A percentile compares a stretch with the other conserved stretches of the same genome.
phyloP scores from a whole-genome alignment of 176 grass and related monocot genomes.

The Carex myosuroides region DNA sequence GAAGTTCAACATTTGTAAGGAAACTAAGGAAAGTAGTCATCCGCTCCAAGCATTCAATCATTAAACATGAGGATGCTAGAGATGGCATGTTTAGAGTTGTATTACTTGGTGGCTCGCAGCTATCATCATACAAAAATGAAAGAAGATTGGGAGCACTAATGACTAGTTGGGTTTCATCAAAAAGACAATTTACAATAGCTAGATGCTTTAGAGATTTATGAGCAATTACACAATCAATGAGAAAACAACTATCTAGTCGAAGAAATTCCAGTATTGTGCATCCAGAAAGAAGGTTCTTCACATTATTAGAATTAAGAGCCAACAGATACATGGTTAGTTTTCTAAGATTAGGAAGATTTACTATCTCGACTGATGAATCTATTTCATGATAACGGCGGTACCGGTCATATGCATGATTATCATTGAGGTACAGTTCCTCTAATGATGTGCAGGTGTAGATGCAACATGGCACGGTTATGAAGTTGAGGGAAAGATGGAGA shows the following conservation, averaged over 20 bases:
- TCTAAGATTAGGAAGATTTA: not conserved
- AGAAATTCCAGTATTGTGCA: not conserved
- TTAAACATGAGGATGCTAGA: not conserved
- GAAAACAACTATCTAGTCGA: not conserved
- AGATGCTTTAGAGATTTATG: not conserved
- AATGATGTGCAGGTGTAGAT: not conserved
- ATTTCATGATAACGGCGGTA: too few species aligned
- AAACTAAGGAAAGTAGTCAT: not conserved
- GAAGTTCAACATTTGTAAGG: not conserved
- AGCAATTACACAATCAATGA: not conserved
- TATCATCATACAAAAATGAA: not conserved
- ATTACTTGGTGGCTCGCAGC: rapidly evolving
- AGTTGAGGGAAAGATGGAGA: not conserved
- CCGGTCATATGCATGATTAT: too few species aligned
- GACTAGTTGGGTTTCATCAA: not conserved
- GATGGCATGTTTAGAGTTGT: not conserved
- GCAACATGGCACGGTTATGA: not conserved
- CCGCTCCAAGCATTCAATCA: not conserved
- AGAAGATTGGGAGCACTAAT: not conserved
- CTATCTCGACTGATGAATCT: not conserved
- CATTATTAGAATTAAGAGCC: not conserved
- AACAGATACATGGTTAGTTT: not conserved
- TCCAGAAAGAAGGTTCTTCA: not conserved
- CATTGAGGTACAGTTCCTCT: not conserved
- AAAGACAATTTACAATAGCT: not conserved